These are phyloP conservation scores for Chaetomium cochliodes DNA, from an alignment of 495 filamentous ascomycete genomes.

Conservation along the genomic window DNA sequence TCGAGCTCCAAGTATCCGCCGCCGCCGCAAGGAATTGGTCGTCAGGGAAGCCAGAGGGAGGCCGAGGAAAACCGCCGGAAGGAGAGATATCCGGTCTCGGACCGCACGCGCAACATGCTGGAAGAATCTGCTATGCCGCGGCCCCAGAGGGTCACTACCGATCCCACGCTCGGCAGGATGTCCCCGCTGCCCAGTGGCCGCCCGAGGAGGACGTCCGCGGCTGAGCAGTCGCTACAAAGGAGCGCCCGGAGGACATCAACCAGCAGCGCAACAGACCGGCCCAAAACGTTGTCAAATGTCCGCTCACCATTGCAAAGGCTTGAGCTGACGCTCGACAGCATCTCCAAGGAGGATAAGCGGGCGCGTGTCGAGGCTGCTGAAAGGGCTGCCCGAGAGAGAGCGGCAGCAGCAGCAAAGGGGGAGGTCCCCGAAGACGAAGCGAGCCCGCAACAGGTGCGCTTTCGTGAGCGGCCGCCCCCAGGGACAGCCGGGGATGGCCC, in stretches of 20 bases:
- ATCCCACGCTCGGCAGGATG: constrained; percentile 21
- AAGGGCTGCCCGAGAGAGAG: constrained; percentile 48
- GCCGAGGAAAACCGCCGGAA: constrained; percentile 41
- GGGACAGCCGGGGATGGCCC: constrained; percentile 20
- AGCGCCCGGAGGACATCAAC: constrained; percentile 30
- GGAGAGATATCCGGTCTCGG: constrained; percentile 34
- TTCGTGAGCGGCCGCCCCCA: constrained; percentile 24
- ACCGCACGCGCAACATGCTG: constrained; percentile 35
- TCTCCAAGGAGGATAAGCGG: constrained; percentile 88
- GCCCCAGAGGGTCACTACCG: constrained; percentile 29
- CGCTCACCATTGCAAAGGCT: constrained; percentile 89
- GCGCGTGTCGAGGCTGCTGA: constrained; percentile 80
- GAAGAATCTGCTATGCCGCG: constrained; percentile 32
- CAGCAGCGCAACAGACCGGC: constrained; percentile 29
- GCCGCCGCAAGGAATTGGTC: constrained; percentile 28
- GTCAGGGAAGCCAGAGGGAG: constrained; percentile 39
- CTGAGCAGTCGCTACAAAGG: constrained; percentile 32
- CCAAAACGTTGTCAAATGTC: constrained; percentile 65
- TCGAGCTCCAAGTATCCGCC: constrained; percentile 56
- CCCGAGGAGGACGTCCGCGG: constrained; percentile 35
- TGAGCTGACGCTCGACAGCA: constrained; percentile 80
- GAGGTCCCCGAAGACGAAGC: constrained; percentile 18
- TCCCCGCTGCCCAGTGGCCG: constrained; percentile 20
- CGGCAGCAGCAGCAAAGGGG: constrained; percentile 34
- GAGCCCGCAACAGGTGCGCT: constrained; percentile 31